Base-by-base conservation (phyloP, 2,329 filamentous ascomycete species). In the Phialemonium atrogriseum region DNA sequence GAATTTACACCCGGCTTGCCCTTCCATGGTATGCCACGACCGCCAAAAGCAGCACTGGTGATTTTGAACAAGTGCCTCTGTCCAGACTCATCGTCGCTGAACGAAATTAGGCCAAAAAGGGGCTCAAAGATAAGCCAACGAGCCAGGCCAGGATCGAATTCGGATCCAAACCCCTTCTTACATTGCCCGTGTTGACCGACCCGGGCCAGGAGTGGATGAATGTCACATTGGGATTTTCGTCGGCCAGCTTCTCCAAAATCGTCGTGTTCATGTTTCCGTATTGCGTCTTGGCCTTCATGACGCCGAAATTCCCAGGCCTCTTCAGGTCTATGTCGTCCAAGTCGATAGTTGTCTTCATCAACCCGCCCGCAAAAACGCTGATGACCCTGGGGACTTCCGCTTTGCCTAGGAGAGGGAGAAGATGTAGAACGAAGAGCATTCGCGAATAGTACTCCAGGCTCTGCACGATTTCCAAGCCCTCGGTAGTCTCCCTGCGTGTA, bases 391-490 rank as follows among this genome's bases (percentile, higher is more conserved):
- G 35, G 26, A 37, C 37, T 27, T 55, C 44, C 0, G 56, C 35
- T 17, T 37, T 12, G 10, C 19, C 18, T 1, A 69, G 49, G 0
- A 61, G 47, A 0, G 64, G 61, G 6, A 66, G 54, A 4, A 68
- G 54, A 17, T 54, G 47, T 10, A 45, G 40, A 18, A 57, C 41
- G 38, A 63, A 63, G 3, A 60, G 46, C n/a, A 66, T 54, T 5
- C 64, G 56, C 3, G 55, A 51, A 50, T 67, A 67, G 44, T 62
- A 66, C 22, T 49, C 46, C 15, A 68, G 42, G 9, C 44, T 53
- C 22, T 60, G 58, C 1, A 46, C 46, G 18, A 57, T 47, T n/a
- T 65, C 62, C 2, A 66, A 4, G 1, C 62, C 64, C 38, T 68
- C 64, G 3, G 43, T 2, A 0, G 58, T 64, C 29, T 62, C 61